Base-by-base conservation (phyloP, 2,329 filamentous ascomycete genomes). In the Botryotinia narcissicola region DNA sequence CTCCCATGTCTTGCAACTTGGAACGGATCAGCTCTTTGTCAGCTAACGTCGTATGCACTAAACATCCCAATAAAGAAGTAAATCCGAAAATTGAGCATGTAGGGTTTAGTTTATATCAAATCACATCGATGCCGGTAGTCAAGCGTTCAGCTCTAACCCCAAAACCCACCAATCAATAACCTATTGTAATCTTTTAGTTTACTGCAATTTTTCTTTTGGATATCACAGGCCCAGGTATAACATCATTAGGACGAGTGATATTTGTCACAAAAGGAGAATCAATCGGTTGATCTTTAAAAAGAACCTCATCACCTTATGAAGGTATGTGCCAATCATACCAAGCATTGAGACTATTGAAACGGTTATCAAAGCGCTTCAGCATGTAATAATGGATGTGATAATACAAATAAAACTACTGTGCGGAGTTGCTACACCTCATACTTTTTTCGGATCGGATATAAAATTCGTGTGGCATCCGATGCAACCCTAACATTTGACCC, bases 211-310 rank as follows among this genome's bases (percentile, higher is more conserved):
- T 40, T 54, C 46, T 67, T 67, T 54, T n/a, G 46, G 35, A 54
- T 67, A 54, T 40, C 25, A 16, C 51, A 67, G 32, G 14, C 40
- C 46, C 46, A 67, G 64, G 32, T 22, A 54, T 12, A 46, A 64
- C 9, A 64, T 16, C 37, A 25, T 67, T 25, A 67, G 25, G 32
- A 67, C 40, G 37, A 40, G 22, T 54, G 25, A 40, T 40, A n/a
- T 54, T 25, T 67, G 46, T 67, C 46, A 54, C 32, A 7, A 46
- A 66, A 57, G 70, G 60, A 44, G 60, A 44, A 71, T 66, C 44
- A 72, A 72, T 68, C 44, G 59, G 61, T 60, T 72, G 62, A 72
- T 72, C 40, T 68, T 60, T 48, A 42, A 66, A 18, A n/a, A 57
- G n/a, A n/a, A 57, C 35, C 35, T 57, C 48, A 54, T 42, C 37